Conservation (phyloP, 129 eudicot species). For the Arctium minus region DNA sequence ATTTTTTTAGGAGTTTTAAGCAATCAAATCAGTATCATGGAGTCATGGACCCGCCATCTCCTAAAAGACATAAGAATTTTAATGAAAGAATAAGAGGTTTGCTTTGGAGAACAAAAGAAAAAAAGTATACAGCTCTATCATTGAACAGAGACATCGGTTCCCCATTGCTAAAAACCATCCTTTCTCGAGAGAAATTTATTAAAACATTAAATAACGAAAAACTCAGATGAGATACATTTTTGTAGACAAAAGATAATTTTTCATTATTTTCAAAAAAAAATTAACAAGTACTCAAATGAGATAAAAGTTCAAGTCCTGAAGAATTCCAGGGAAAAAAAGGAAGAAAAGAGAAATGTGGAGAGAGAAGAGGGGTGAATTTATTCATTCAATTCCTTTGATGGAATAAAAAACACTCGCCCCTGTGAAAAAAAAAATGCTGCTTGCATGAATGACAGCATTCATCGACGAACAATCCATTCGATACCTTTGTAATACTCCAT, state of each 20-base stretch:
- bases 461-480: neutral
- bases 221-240: neutral
- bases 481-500: neutral
- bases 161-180: neutral
- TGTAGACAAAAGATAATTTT: neutral
- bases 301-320: neutral
- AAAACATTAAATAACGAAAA: neutral
- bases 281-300: neutral
- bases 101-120: neutral
- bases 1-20: neutral
- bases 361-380: neutral
- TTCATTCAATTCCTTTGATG: neutral
- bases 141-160: neutral
- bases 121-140: neutral
- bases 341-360: neutral
- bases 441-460: neutral
- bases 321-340: neutral
- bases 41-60: no score
- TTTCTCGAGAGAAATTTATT: neutral
- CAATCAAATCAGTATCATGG: neutral
- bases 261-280: neutral
- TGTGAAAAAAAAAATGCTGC: neutral
- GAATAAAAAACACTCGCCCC: neutral
- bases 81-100: neutral
- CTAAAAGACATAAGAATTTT: neutral